A percentile compares a stretch with the other conserved stretches of the same genome.
These are phyloP conservation scores for Darksidea phi DNA, from an alignment of 495 filamentous ascomycete species.

Conservation along the genomic window DNA sequence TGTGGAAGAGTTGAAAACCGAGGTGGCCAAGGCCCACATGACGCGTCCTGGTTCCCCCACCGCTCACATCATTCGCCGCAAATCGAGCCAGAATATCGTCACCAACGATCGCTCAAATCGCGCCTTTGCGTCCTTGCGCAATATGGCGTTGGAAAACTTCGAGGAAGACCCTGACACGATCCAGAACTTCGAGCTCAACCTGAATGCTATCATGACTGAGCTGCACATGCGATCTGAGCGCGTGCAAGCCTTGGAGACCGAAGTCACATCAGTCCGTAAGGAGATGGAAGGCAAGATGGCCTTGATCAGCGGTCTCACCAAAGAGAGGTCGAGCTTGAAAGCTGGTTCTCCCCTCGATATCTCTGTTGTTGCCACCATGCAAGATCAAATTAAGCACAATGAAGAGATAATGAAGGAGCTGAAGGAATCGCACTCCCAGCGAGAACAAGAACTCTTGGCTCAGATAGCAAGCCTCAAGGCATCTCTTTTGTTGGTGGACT, in stretches of 20 bases:
- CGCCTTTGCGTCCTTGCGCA: constrained; percentile 84
- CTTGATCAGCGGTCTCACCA: constrained; percentile 89
- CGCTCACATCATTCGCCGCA: constrained; percentile 78
- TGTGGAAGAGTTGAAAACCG: constrained; percentile 84
- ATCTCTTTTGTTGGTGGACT: constrained; percentile 31
- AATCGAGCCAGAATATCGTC: constrained; percentile 84
- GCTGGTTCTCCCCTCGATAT: constrained; percentile 83
- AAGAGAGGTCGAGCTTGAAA: constrained; percentile 86
- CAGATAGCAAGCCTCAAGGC: constrained; percentile 68
- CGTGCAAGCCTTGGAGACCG: constrained; percentile 82
- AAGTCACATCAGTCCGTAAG: constrained; percentile 78
- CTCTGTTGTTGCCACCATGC: constrained; percentile 81
- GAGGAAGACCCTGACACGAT: constrained; percentile 76
- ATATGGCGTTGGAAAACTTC: constrained; percentile 82
- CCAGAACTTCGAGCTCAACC: constrained; percentile 88
- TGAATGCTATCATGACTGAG: constrained; percentile 91
- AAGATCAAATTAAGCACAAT: constrained; percentile 80
- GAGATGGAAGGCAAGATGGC: constrained; percentile 95
- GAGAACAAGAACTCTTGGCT: constrained; percentile 69
- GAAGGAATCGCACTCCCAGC: constrained; percentile 65
- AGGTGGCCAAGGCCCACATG: constrained; percentile 72
- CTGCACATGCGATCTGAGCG: constrained; percentile 82
- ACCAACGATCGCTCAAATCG: constrained; percentile 88
- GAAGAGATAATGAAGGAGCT: constrained; percentile 75
- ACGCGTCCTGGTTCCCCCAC: constrained; percentile 63